Evolutionary conservation across 768 basidiomycete genomes (phyloP).

Genomic region (Lepiota brunneoincarnata): DNA sequence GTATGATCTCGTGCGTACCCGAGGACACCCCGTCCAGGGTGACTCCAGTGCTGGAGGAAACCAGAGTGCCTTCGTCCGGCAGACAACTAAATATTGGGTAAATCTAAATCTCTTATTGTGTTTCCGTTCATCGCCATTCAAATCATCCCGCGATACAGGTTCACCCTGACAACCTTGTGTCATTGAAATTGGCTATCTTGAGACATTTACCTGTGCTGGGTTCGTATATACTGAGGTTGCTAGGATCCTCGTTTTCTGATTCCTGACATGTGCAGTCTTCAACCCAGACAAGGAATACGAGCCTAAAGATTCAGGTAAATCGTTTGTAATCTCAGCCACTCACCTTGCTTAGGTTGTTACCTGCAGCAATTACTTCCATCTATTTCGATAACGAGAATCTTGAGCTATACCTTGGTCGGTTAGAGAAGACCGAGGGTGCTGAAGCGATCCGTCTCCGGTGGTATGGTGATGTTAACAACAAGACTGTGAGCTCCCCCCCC

Average conservation of each 20-base stretch:
- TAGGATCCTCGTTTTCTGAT: background rate
- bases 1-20: constrained; percentile 92
- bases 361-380: constrained; percentile 87
- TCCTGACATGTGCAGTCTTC: constrained; percentile 57
- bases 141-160: constrained; percentile 35
- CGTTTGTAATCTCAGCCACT: background rate
- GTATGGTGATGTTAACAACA: constrained; percentile 88
- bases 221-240: constrained; percentile 24
- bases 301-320: constrained; percentile 68
- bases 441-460: constrained; percentile 95
- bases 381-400: constrained; percentile 97
- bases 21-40: constrained; percentile 92
- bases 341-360: background rate
- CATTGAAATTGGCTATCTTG: constrained; percentile 90
- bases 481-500: constrained; percentile 52
- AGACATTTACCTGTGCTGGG: constrained; percentile 92
- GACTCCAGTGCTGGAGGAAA: constrained; percentile 92
- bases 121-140: background rate
- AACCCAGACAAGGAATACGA: constrained; percentile 93
- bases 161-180: constrained; percentile 92
- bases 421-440: constrained; percentile 98
- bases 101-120: constrained; percentile 6
- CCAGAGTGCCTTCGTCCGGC: constrained; percentile 97
- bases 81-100: constrained; percentile 99
- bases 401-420: constrained; percentile 91